phyloP scores from a whole-genome alignment of 352 stramenopile genomes.

The Globisporangium cederbergense region DNA sequence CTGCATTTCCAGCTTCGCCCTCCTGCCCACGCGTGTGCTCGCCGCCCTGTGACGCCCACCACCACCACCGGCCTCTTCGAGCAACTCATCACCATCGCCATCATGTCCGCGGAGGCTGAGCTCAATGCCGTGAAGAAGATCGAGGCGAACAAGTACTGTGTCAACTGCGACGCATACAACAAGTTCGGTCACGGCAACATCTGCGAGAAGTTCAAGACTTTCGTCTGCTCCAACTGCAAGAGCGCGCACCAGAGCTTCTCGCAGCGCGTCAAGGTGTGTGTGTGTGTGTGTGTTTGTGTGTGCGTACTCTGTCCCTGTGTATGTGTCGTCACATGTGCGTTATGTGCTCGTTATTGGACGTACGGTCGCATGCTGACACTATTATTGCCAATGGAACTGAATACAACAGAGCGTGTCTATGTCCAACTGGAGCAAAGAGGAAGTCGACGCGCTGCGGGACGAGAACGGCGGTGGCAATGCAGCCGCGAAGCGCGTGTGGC shows the following conservation, averaged over 20 bases:
- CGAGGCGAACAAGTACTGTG: conserved; percentile 79
- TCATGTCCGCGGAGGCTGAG: conserved; percentile 46
- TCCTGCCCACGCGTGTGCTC: neutral
- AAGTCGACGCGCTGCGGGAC: conserved; percentile 88
- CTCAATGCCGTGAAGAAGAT: conserved; percentile 86
- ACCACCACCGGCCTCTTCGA: neutral
- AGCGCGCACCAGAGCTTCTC: conserved; percentile 92
- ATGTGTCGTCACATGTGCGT: neutral
- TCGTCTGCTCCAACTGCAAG: conserved; percentile 95
- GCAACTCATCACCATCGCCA: neutral
- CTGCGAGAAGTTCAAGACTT: conserved; percentile 91
- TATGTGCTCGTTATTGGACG: too few species aligned
- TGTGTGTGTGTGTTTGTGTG: neutral
- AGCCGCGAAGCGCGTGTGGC: conserved; percentile 20
- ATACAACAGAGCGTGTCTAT: conserved; percentile 86
- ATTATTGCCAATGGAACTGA: neutral
- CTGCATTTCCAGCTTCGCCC: conserved; percentile 9
- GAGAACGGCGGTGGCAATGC: conserved; percentile 41
- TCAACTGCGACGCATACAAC: conserved; percentile 81
- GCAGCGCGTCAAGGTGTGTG: conserved; percentile 89
- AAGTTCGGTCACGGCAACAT: conserved; percentile 92
- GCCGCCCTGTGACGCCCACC: neutral
- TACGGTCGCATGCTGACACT: neutral
- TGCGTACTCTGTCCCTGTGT: too few species aligned
- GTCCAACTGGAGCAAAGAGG: conserved; percentile 90